Evolutionary conservation across 2,329 filamentous ascomycete genomes (phyloP).

Genomic region (Cryoendolithus antarcticus): DNA sequence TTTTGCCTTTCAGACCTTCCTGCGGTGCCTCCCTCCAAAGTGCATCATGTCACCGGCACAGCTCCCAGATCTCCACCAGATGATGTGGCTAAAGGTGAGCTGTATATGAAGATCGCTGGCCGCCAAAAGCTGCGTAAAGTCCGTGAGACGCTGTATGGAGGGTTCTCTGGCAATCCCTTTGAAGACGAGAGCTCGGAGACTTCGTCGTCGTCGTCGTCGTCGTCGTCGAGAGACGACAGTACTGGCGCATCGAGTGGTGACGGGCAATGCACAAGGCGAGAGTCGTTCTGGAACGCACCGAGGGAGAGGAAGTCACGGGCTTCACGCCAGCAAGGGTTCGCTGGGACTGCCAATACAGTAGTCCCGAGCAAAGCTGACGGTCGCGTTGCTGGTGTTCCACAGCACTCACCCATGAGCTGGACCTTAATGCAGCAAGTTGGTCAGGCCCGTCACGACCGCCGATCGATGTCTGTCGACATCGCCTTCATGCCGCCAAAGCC

Average conservation of each 20-base stretch:
- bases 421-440: too few relatives aligned
- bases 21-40: not conserved
- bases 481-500: not conserved
- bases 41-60: not conserved
- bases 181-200: not conserved
- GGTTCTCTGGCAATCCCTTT: slow-evolving; percentile 3
- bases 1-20: not conserved
- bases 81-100: slow-evolving; percentile 1
- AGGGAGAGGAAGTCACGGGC: too few relatives aligned
- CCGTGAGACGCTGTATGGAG: slow-evolving; percentile 1
- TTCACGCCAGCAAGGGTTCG: too few relatives aligned
- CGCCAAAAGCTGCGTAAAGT: slow-evolving; percentile 2
- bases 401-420: too few relatives aligned
- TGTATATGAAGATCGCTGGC: slow-evolving; percentile 2
- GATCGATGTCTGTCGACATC: slow-evolving; percentile 5
- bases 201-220: too few relatives aligned
- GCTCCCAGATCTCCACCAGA: slow-evolving; percentile 2
- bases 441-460: not conserved
- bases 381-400: too few relatives aligned
- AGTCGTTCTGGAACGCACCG: too few relatives aligned
- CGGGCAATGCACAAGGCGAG: too few relatives aligned
- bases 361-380: too few relatives aligned
- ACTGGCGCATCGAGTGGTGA: too few relatives aligned
- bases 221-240: too few relatives aligned
- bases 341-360: too few relatives aligned